phyloP scores from a whole-genome alignment of 2,329 filamentous ascomycete genomes.

The Aureobasidium leucospermi region DNA sequence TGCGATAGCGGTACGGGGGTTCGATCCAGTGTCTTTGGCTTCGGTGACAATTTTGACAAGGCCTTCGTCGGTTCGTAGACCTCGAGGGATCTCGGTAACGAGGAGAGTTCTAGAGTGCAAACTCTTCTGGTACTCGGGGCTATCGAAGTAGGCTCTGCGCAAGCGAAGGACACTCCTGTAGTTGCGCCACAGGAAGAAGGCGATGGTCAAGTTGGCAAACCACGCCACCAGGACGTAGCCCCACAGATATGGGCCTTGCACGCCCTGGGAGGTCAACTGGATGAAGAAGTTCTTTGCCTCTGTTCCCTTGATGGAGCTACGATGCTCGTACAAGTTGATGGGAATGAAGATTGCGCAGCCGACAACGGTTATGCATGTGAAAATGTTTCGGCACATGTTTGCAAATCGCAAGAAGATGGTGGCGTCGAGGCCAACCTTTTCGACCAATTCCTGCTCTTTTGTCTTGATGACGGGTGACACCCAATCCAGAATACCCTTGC shows the following conservation, averaged over 20 bases:
- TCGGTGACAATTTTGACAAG: constrained; percentile 76
- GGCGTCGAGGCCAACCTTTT: constrained; percentile 85
- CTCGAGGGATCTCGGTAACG: constrained; percentile 74
- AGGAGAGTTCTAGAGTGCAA: constrained; percentile 65
- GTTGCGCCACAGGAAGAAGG: constrained; percentile 82
- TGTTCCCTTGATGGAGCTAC: constrained; percentile 21
- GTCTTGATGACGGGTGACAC: constrained; percentile 68
- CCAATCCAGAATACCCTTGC: constrained; percentile 86
- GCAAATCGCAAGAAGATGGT: constrained; percentile 83
- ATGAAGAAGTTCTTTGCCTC: constrained; percentile 37
- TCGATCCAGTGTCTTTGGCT: constrained; percentile 68
- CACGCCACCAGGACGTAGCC: constrained; percentile 53
- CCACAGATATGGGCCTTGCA: constrained; percentile 47
- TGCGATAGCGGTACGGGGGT: constrained; percentile 74
- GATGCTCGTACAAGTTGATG: constrained; percentile 53
- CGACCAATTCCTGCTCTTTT: constrained; percentile 67
- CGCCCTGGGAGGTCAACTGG: constrained; percentile 50
- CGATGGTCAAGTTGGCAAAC: constrained; percentile 66
- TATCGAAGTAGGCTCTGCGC: constrained; percentile 74
- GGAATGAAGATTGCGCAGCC: constrained; percentile 76
- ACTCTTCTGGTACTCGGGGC: constrained; percentile 78
- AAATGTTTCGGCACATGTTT: constrained; percentile 88
- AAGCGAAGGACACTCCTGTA: constrained; percentile 67
- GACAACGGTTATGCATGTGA: constrained; percentile 62
- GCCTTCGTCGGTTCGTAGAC: constrained; percentile 75